Base-by-base conservation (phyloP, 257 asterid species). In the Fraxinus anomala region DNA sequence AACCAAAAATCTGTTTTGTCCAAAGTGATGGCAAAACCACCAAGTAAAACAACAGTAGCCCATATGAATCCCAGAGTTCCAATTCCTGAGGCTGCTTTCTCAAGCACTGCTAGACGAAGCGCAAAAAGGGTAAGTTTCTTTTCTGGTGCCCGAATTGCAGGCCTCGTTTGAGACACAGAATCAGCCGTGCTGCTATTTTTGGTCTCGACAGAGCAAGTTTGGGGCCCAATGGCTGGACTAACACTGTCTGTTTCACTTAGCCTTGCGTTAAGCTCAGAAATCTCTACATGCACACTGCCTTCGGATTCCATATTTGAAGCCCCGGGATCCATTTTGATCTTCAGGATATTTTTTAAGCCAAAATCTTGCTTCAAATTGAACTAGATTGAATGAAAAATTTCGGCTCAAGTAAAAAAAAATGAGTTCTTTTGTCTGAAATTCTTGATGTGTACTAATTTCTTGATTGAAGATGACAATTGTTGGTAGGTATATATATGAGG, bases 21-120 rank as follows among this genome's bases (percentile, higher is more conserved):
- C 0, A 96, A 83, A 6, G 97, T 89, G 11, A 93, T 93, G 36
- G 97, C 98, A 59, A 96, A 96, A 11, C 98, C 99, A 6, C 99
- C 99, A 6, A 96, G 97, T n/a, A 93, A 78, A 26, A 96, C 97
- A 1, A 96, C 98, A 0, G 99, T 96, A 3, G 99, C 98, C 99
- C 99, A 93, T 23, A 96, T 89, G 89, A 96, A 96, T 14, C 96
- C 93, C 1, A 96, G 91, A 1, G 99, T 93, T 16, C 99, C 99
- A 1, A 96, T 84, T 16, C 96, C 91, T 2, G 97, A 91, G 10
- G 99, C 98, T 3, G 97, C 82, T 47, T 96, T 93, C 19, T 96
- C 99, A 13, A 96, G 85, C 68, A 96, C 94, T 0, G 99, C 98
- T 0, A 93, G 89, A 70, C 97, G 92, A 39, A 96, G 94, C 54